A percentile compares a stretch with the other conserved stretches of the same genome.
These are phyloP conservation scores for Agrocybe pediades DNA, from an alignment of 768 basidiomycete genomes.

Conservation along the genomic window DNA sequence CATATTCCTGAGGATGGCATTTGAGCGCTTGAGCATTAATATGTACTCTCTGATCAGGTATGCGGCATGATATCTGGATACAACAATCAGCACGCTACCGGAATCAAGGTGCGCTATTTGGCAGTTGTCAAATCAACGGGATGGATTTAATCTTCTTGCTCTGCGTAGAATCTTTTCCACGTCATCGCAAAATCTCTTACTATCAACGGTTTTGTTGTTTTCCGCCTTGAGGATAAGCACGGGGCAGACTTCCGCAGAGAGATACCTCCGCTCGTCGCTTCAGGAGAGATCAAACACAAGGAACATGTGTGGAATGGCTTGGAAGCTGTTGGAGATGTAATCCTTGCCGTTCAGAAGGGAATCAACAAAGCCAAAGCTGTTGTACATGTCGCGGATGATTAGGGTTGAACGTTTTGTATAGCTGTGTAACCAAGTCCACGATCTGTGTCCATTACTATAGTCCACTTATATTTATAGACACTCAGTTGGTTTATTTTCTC, in stretches of 20 bases:
- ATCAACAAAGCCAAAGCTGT: conserved; percentile 36
- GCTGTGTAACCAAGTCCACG: too few species aligned
- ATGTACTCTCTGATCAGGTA: conserved; percentile 27
- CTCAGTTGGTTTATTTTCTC: too few species aligned
- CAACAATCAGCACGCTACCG: conserved; percentile 28
- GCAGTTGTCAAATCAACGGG: too few species aligned
- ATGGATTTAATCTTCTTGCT: too few species aligned
- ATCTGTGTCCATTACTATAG: too few species aligned
- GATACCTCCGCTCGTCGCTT: conserved; percentile 41
- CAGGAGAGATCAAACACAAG: conserved; percentile 46
- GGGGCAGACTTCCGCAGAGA: conserved; percentile 40
- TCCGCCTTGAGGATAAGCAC: conserved; percentile 33
- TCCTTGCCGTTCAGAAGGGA: conserved; percentile 35
- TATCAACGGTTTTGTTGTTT: conserved; percentile 39
- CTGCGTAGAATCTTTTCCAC: conserved; percentile 36
- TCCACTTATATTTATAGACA: too few species aligned
- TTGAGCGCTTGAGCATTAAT: neutral
- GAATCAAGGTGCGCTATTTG: conserved; percentile 31
- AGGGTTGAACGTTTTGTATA: too few species aligned
- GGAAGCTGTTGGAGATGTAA: conserved; percentile 36
- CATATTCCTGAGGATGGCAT: neutral
- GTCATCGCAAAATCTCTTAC: conserved; percentile 44
- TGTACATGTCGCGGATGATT: conserved; percentile 34
- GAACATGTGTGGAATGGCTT: conserved; percentile 50
- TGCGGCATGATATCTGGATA: conserved; percentile 44